Conservation (phyloP, 495 filamentous ascomycete genomes). For the Neurospora sublineolata region DNA sequence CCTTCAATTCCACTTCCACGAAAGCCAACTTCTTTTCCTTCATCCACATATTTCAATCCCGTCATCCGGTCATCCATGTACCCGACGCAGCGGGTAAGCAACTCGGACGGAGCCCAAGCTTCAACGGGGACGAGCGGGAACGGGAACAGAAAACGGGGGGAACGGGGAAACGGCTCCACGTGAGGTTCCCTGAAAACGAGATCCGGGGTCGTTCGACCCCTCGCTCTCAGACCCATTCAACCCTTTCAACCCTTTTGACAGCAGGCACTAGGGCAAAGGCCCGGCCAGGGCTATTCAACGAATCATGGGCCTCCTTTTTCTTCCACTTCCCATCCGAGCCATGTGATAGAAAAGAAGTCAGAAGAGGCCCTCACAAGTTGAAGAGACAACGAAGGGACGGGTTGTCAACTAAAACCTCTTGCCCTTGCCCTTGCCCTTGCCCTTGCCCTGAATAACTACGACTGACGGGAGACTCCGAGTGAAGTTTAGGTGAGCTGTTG, state of each 20-base stretch:
- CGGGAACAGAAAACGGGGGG: not conserved
- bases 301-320: not conserved
- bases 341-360: not conserved
- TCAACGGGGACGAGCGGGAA: not conserved
- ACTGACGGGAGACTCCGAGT: not conserved
- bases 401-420: not conserved
- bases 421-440: not conserved
- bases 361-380: not conserved
- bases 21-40: not conserved
- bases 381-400: not conserved
- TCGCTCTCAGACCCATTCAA: not conserved
- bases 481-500: not conserved
- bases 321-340: not conserved
- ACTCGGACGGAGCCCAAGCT: not conserved
- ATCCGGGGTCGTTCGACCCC: not conserved
- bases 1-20: not conserved
- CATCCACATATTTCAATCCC: not conserved
- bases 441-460: not conserved
- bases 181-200: not conserved
- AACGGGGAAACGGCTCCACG: not conserved
- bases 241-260: not conserved
- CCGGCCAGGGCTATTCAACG: not conserved
- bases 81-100: not conserved
- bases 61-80: not conserved
- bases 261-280: not conserved